Evolutionary conservation across 2,329 filamentous ascomycete species (phyloP).

Genomic region (Colletotrichum limetticola): DNA sequence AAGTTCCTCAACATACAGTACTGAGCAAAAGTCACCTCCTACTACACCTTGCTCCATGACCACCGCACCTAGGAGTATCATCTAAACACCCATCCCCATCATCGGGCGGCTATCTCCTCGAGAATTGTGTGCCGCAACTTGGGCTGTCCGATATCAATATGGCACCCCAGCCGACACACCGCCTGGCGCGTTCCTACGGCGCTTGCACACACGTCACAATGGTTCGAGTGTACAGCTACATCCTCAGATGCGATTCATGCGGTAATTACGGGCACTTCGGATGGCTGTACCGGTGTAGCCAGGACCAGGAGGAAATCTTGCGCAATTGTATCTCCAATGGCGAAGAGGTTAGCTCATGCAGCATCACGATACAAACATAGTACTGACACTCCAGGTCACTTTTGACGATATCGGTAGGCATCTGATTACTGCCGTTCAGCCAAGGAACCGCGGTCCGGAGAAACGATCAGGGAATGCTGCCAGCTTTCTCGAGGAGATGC

Average conservation of each 20-base stretch:
- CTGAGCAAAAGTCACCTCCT: background rate
- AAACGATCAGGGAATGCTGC: constrained; percentile 52
- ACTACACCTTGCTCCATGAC: background rate
- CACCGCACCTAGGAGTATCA: background rate
- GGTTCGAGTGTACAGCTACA: constrained; percentile 69
- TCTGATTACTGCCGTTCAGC: constrained; percentile 45
- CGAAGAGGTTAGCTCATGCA: constrained; percentile 38
- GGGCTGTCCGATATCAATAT: constrained; percentile 15
- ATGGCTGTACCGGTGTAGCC: constrained; percentile 79
- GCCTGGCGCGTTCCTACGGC: constrained; percentile 8
- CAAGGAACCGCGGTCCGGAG: constrained; percentile 52
- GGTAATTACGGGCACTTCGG: constrained; percentile 65
- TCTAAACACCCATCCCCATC: background rate
- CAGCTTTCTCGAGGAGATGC: constrained; percentile 57
- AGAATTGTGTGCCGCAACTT: background rate
- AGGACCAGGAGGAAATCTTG: constrained; percentile 63
- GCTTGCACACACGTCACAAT: constrained; percentile 76
- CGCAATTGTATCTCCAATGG: constrained; percentile 46
- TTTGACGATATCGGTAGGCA: constrained; percentile 49
- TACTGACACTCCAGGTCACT: constrained; percentile 39
- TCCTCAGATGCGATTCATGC: constrained; percentile 69
- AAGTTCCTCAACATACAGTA: background rate
- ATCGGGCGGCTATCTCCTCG: constrained; percentile 3
- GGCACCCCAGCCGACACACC: background rate
- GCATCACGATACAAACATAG: constrained; percentile 22